Evolutionary conservation across 2,329 filamentous ascomycete genomes (phyloP), one percentile per base, ranked within the genome.

Genomic region (Xylariaceae sp.): DNA sequence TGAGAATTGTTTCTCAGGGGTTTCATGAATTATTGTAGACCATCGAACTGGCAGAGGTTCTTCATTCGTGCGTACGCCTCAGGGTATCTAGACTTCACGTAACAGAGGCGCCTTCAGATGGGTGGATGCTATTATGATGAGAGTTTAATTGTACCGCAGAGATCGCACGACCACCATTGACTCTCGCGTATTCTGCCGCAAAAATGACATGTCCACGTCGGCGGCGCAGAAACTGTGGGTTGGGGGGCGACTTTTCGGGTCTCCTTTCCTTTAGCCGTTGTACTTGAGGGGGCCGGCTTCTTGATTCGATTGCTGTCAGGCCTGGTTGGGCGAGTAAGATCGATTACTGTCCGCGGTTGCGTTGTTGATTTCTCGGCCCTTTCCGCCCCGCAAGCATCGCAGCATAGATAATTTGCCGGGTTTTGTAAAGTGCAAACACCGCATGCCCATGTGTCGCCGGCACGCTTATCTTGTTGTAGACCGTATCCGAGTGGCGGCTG

Each of bases 391-490:
- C 83, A 86, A 5, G 78, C 81, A 57, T 81, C 80, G 62, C 83
- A 86, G 60, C 70, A 76, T 22, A 80, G 68, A 57, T 71, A 80
- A n/a, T 60, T 68, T 8, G 67, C 54, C 1, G 76, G 76, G 60
- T 86, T 86, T 52, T 76, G 72, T 19, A 85, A 68, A 0, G 83
- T 86, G 63, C 83, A 86, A 12, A 75, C 65, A 18, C 67, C 64
- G 60, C 83, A 86, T 9, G 70, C 71, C 83, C 83, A 85, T 26
- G 67, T 68, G 40, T 47, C 61, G 46, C 32, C 15, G 2, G 32
- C 9, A 18, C 16, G 42, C 29, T n/a, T 40, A 15, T 30, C 47
- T 19, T 51, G 52, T 34, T 52, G 49, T 21, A 54, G 49, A 18
- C 15, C n/a, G 34, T 19, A 51, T 47, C 40, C 39, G 26, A 29